Evolutionary conservation across 805 yeast species (phyloP), one percentile per base, ranked within the genome.

Genomic region (Metschnikowia cerradonensis): DNA sequence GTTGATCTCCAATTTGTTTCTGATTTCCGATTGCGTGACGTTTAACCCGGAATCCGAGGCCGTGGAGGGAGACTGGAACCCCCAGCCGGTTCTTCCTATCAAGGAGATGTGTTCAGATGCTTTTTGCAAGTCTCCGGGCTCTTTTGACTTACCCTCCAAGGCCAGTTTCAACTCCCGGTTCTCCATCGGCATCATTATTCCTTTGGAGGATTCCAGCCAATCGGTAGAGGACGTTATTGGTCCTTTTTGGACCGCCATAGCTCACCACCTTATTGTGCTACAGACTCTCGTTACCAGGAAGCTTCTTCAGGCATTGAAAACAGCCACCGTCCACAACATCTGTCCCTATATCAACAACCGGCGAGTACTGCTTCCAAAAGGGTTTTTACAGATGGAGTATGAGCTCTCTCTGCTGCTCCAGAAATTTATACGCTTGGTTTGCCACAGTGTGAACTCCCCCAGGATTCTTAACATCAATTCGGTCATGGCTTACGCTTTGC

Each of bases 221-320:
- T 61, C 66, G 30, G 53, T 75, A 11, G 67, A 67, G 35, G 80
- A 76, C 36, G 69, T 75, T 3, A 56, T 80, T 10, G 67, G 77
- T 26, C 73, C 74, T 53, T 77, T 78, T 55, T 80, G 84, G 84
- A 65, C 67, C 10, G 80, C 73, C 47, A 65, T 78, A 13, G 63
- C 76, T 11, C 72, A 67, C 47, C 74, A 67, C 37, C 52, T 78
- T 30, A 60, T 74, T 1, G 51, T 66, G 1, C 57, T 77, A 7
- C 81, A 79, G 56, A 66, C 65, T 41, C 47, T 66, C n/a, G 66
- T 77, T 13, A 60, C 67, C 30, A 63, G 70, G 49, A 76, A 75
- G 51, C 60, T 78, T 40, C 60, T 69, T 3, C 43, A 52, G n/a
- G 56, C 58, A 14, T 58, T 71, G 39, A 61, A 58, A 40, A 47